Percentiles rank a stretch among this genome's conserved stretches.
Evolutionary conservation across 352 stramenopile species (phyloP).

Genomic region (Aphanomyces cochlioides): DNA sequence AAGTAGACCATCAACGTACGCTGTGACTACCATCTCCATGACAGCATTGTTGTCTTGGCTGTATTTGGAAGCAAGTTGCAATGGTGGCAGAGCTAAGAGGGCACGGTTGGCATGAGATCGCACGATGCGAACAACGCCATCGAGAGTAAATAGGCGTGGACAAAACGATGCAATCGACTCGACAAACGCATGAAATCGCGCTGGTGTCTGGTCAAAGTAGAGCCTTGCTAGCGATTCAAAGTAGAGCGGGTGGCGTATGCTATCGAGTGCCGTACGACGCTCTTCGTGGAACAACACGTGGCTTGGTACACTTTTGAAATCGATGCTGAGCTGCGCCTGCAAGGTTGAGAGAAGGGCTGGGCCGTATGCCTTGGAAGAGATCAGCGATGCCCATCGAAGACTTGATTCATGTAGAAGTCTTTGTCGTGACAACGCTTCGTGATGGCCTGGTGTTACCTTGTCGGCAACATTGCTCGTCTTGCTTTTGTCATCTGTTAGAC

Average conservation of each 20-base stretch:
- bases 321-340: slow-evolving; percentile 32
- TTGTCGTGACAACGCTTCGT: slow-evolving; percentile 38
- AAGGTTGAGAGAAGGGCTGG: slow-evolving; percentile 64
- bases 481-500: no score
- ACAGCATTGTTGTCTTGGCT: background rate
- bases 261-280: slow-evolving; percentile 49
- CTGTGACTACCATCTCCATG: slow-evolving; percentile 1
- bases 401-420: slow-evolving; percentile 77
- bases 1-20: slow-evolving; percentile 3
- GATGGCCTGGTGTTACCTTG: background rate
- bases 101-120: slow-evolving; percentile 68
- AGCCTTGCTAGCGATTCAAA: slow-evolving; percentile 76
- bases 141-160: slow-evolving; percentile 64
- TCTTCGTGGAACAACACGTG: slow-evolving; percentile 83
- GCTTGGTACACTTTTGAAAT: slow-evolving; percentile 38
- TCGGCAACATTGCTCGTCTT: no score
- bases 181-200: slow-evolving; percentile 56
- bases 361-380: slow-evolving; percentile 50
- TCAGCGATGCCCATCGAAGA: slow-evolving; percentile 69
- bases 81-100: slow-evolving; percentile 54
- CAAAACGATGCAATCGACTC: slow-evolving; percentile 52
- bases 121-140: slow-evolving; percentile 37
- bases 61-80: background rate
- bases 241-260: slow-evolving; percentile 54
- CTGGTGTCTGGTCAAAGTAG: slow-evolving; percentile 68